phyloP scores from a whole-genome alignment of 2,329 filamentous ascomycete species.

The Stachybotrys echinatus region DNA sequence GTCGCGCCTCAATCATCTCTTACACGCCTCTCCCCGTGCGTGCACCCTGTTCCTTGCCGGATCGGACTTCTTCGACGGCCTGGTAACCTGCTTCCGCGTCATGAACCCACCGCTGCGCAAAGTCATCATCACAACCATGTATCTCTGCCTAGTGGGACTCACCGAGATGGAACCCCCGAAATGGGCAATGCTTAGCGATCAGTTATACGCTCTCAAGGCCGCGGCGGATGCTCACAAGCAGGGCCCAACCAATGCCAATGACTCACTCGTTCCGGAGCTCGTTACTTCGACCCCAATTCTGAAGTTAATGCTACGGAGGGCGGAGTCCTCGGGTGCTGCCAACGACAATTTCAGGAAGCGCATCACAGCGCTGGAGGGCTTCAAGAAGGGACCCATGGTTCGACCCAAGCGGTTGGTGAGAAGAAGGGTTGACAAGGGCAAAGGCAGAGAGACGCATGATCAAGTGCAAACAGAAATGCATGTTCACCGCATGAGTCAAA shows the following conservation, averaged over 20 bases:
- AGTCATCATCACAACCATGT: conserved; percentile 65
- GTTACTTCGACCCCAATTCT: conserved; percentile 76
- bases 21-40: conserved; percentile 54
- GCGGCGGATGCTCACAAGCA: conserved; percentile 60
- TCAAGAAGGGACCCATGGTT: conserved; percentile 49
- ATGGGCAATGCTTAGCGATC: conserved; percentile 71
- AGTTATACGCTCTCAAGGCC: conserved; percentile 74
- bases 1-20: conserved; percentile 55
- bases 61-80: conserved; percentile 79
- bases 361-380: conserved; percentile 54
- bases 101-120: conserved; percentile 60
- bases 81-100: conserved; percentile 60
- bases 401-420: conserved; percentile 45
- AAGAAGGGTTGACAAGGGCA: conserved; percentile 62
- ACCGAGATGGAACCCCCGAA: conserved; percentile 63
- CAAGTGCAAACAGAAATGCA: conserved; percentile 51
- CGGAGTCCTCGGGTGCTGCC: conserved; percentile 42
- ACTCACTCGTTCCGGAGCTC: conserved; percentile 75
- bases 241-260: conserved; percentile 51
- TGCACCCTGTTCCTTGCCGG: conserved; percentile 69
- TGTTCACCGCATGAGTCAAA: conserved; percentile 75
- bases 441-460: conserved; percentile 37
- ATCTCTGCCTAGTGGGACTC: conserved; percentile 68
- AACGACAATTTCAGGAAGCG: conserved; percentile 55
- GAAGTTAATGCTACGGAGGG: conserved; percentile 51